Evolutionary conservation across 2,329 filamentous ascomycete genomes (phyloP).

Genomic region (Cladosporium sp.): DNA sequence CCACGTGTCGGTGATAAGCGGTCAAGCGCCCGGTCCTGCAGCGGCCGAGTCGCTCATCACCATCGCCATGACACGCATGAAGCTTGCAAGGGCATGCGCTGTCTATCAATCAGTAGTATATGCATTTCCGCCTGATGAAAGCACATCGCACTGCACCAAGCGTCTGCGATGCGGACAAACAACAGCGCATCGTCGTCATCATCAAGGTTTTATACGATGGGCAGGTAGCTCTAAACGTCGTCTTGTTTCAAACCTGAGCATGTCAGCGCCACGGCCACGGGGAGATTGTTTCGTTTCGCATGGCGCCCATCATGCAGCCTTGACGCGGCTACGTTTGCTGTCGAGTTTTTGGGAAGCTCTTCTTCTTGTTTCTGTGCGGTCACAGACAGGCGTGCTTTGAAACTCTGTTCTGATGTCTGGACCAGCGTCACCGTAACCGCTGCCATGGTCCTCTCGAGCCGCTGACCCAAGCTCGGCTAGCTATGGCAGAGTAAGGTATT

Average conservation of each 20-base stretch:
- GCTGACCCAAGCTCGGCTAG: background rate
- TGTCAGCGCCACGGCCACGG: background rate
- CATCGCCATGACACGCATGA: conserved; percentile 1
- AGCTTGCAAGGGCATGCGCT: conserved; percentile 1
- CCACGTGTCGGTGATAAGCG: conserved; percentile 17
- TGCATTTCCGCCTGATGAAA: background rate
- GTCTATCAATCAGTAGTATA: background rate
- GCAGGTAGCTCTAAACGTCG: background rate
- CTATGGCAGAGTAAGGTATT: background rate
- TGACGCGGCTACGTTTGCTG: background rate
- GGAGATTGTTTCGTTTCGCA: background rate
- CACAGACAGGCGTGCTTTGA: background rate
- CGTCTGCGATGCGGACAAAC: background rate
- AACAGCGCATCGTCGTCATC: background rate
- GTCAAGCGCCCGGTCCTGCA: conserved; percentile 3
- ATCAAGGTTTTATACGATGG: background rate
- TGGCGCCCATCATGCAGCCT: background rate
- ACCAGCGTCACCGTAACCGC: background rate
- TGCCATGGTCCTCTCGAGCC: background rate
- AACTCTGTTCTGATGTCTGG: background rate
- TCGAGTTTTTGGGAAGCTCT: background rate
- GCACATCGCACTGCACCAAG: background rate
- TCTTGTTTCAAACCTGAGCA: background rate
- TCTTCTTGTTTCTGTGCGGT: background rate
- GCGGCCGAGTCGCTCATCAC: background rate